These are phyloP conservation scores for Hypomyces rosellus DNA, from an alignment of 2,329 filamentous ascomycete species.

Conservation along the genomic window DNA sequence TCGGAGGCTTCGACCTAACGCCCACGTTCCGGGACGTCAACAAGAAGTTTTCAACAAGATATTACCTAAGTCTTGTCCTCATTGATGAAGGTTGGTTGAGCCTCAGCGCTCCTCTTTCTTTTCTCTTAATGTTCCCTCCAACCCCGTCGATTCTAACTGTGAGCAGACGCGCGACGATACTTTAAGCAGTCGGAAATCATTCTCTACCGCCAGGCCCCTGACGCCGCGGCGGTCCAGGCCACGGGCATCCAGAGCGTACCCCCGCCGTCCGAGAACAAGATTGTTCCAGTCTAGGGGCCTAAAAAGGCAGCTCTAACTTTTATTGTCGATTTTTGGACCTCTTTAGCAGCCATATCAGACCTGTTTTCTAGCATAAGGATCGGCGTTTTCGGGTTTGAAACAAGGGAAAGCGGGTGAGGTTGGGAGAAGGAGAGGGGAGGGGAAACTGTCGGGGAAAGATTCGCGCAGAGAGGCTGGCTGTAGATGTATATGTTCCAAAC, in stretches of 20 bases:
- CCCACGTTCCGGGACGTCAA: constrained; percentile 99
- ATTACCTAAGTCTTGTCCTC: constrained; percentile 92
- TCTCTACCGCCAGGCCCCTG: constrained; percentile 75
- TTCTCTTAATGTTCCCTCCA: background rate
- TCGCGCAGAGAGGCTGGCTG: background rate
- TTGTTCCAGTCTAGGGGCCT: constrained; percentile 17
- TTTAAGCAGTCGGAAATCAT: constrained; percentile 99
- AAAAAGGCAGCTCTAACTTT: constrained; percentile 3
- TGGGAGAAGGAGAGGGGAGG: constrained; percentile 4
- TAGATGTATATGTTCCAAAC: constrained; percentile 7
- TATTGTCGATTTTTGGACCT: constrained; percentile 3
- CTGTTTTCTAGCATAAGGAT: constrained; percentile 33
- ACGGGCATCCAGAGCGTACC: constrained; percentile 36
- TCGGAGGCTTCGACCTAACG: constrained; percentile 94
- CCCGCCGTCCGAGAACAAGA: constrained; percentile 32
- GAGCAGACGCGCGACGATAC: constrained; percentile 81
- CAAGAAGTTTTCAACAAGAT: constrained; percentile 98
- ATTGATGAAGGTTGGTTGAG: constrained; percentile 75
- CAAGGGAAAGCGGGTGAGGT: background rate
- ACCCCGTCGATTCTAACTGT: background rate
- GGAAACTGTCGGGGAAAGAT: too few species aligned
- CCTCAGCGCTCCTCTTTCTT: background rate
- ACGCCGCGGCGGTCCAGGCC: constrained; percentile 33
- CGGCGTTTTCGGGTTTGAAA: constrained; percentile 29
- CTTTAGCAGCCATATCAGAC: constrained; percentile 20